Base-by-base conservation (phyloP, 768 basidiomycete genomes). In the Leccinellum luteum region DNA sequence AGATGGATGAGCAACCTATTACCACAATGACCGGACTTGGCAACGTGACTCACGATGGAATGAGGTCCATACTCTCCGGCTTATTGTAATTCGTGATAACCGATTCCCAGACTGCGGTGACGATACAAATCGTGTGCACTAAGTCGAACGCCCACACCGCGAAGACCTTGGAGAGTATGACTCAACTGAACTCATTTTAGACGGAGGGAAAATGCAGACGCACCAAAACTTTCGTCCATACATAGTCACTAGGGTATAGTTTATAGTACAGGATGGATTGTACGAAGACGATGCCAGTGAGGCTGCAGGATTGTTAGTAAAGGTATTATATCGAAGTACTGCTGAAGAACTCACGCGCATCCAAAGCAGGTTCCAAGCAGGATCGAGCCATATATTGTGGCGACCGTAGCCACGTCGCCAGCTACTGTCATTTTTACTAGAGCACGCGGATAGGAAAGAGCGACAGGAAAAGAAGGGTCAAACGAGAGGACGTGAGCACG, bases 241-340 rank as follows among this genome's bases (percentile, higher is more conserved):
- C 21, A 31, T 35, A 67, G 45, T 72, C 71, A 5, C 60, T 56
- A 5, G 71, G 70, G 55, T 72, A 72, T 53, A 73, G 59, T 28
- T 70, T 72, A 45, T 52, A 73, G 48, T 72, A 72, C 48, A 72
- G 19, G 23, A 72, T 7, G 44, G 49, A 63, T 66, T 72, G 71
- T 5, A 72, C 71, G 7, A 73, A 62, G 50, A 72, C 72, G 44
- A 72, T 49, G 17, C 71, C 71, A 5, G 72, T 72, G 15, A 72
- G 60, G 31, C 71, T 72, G 21, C 6, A 27, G 5, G 4, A n/a
- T 30, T 19, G 32, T 67, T n/a, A 72, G 60, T 41, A n/a, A 41
- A 32, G n/a, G n/a, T n/a, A n/a, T 13, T 19, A 31, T 9, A 6
- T 21, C 6, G 12, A 8, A 1, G 1, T 4, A 10, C 14, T 48